Evolutionary conservation across 2,329 filamentous ascomycete species (phyloP).

Genomic region (Ophiostoma ulmi): DNA sequence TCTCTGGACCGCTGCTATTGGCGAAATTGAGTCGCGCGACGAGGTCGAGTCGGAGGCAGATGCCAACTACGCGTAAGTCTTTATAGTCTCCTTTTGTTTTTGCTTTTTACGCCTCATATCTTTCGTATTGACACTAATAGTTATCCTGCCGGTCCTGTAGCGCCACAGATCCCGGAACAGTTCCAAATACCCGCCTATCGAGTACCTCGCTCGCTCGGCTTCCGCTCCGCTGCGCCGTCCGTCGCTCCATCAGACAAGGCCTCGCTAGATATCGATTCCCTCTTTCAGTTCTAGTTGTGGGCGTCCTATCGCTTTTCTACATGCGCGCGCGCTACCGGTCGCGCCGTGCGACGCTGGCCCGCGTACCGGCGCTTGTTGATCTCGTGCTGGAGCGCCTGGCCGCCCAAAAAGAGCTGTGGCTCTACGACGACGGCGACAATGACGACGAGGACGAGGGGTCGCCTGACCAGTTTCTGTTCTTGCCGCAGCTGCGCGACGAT

Average conservation of each 20-base stretch:
- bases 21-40: slow-evolving; percentile 61
- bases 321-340: slow-evolving; percentile 58
- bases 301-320: slow-evolving; percentile 54
- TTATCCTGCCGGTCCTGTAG: slow-evolving; percentile 66
- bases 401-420: slow-evolving; percentile 72
- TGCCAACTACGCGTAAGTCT: slow-evolving; percentile 49
- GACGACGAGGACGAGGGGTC: slow-evolving; percentile 48
- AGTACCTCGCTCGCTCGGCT: slow-evolving; percentile 88
- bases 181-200: slow-evolving; percentile 61
- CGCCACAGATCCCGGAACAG: slow-evolving; percentile 58
- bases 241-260: slow-evolving; percentile 70
- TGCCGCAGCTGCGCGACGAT: slow-evolving; percentile 87
- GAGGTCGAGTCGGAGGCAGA: slow-evolving; percentile 51
- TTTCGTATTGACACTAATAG: slow-evolving; percentile 67
- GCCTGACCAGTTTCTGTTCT: slow-evolving; percentile 70
- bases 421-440: slow-evolving; percentile 42
- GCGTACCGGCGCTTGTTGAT: slow-evolving; percentile 77
- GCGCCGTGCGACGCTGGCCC: slow-evolving; percentile 60
- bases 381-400: slow-evolving; percentile 79
- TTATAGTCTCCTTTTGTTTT: slow-evolving; percentile 3
- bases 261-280: slow-evolving; percentile 82
- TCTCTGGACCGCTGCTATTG: slow-evolving; percentile 69
- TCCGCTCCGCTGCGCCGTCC: slow-evolving; percentile 77
- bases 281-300: slow-evolving; percentile 61
- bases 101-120: slow-evolving; percentile 7